phyloP scores from a whole-genome alignment of 345 rosid genomes.

The Arabidopsis suecica region DNA sequence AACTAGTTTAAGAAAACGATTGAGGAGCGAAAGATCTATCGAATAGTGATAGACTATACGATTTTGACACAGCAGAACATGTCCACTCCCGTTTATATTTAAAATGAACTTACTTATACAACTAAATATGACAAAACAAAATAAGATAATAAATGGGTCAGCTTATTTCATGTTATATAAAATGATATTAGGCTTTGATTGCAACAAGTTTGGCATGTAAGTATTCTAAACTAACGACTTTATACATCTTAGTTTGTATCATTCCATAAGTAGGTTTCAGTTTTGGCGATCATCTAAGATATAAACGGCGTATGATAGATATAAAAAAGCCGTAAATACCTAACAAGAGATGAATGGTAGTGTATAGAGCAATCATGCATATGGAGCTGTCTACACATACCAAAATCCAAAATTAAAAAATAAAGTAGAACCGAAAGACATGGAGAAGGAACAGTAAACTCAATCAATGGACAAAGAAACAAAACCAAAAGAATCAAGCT shows the following conservation, averaged over 20 bases:
- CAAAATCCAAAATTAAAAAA: constrained; percentile 17
- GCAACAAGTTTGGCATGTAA: constrained; percentile 29
- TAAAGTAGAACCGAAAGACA: constrained; percentile 34
- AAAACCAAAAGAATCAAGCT: constrained; percentile 19
- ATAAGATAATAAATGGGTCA: background rate
- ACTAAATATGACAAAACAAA: background rate
- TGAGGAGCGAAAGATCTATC: background rate
- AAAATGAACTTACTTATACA: background rate
- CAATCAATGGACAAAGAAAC: constrained; percentile 31
- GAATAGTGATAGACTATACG: constrained; percentile 11
- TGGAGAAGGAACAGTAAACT: constrained; percentile 40
- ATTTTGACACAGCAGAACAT: constrained; percentile 24
- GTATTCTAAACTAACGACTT: constrained; percentile 4
- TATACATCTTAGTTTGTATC: background rate
- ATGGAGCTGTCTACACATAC: constrained; percentile 7
- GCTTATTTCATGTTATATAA: background rate
- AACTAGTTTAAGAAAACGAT: background rate
- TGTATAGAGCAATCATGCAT: constrained; percentile 36
- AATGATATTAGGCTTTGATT: constrained; percentile 10
- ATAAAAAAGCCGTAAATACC: background rate
- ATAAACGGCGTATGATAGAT: background rate
- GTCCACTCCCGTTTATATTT: background rate
- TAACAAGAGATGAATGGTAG: constrained; percentile 18
- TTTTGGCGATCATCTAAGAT: background rate
- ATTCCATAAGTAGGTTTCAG: background rate